Evolutionary conservation across 225 moss, liverwort and hornwort species (phyloP), one percentile per base, ranked within the genome.

Genomic region (Ulota crispa): DNA sequence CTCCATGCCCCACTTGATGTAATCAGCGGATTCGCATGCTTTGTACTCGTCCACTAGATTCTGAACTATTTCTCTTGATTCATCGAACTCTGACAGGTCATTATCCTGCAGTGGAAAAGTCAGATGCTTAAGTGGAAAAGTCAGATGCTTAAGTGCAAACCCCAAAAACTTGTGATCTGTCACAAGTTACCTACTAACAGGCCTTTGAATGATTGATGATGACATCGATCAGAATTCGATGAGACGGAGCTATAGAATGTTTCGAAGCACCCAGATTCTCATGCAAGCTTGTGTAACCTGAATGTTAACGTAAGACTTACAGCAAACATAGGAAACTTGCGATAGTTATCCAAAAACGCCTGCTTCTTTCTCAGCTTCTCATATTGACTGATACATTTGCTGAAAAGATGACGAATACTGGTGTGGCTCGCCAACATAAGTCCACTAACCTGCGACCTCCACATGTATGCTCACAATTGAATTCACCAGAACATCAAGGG

Each of bases 1-100:
- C 95, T 99, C 98, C 98, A 99, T 96, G 78, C 98, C 98, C 98
- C 98, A 99, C 75, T 99, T 99, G 87, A 99, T 99, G 81, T 99
- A 99, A 85, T 99, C 98, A 56, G 98, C 95, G 53, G 98, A 99
- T 91, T 99, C 98, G 73, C 98, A 99, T 59, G 98, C 98, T 88
- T 99, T 96, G 81, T 99, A 99, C 82, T 99, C 98, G 64, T 99
- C 98, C 56, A 99, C 98, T 82, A 99, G 86, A 62, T 96, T 99
- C 81, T 99, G 98, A 54, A 99, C 92, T 77, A 99, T 99, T 82
- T 99, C 98, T 85, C 98, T 92, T 27, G 98, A 99, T 83, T 99
- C 98, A 54, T 96, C 98, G 81, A 99, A 99, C 78, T 96, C 98
- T 20, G 98, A 96, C 47, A 99, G 81, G 88, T 99, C 98, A 80